These are phyloP conservation scores for Protoeuglena noctilucae DNA, from an alignment of 139 green algal species.

Conservation along the genomic window DNA sequence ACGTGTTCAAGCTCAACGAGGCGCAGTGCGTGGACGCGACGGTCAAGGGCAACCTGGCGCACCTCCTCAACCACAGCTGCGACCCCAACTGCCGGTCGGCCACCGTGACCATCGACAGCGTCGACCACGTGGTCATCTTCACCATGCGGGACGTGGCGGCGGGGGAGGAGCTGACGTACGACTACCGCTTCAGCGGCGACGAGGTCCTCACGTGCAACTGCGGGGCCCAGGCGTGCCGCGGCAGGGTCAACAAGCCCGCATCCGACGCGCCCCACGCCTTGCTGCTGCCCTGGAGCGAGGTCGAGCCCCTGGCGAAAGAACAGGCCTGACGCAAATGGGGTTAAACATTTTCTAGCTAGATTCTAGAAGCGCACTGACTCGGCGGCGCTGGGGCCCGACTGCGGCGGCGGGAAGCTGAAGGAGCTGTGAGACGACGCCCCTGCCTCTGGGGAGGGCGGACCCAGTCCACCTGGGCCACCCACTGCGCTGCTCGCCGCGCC, in stretches of 20 bases:
- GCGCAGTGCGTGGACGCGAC: constrained; percentile 44
- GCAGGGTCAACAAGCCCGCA: constrained; percentile 37
- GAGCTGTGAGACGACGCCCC: too few species aligned
- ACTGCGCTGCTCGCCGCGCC: too few species aligned
- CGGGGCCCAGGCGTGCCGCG: constrained; percentile 36
- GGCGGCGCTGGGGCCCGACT: too few species aligned
- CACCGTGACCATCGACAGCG: constrained; percentile 25
- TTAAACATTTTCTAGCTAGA: too few species aligned
- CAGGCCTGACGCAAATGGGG: too few species aligned
- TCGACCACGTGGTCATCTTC: constrained; percentile 55
- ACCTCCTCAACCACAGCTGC: constrained; percentile 88
- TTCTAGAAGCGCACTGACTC: too few species aligned
- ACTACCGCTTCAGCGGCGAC: constrained; percentile 30
- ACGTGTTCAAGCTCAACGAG: constrained; percentile 59
- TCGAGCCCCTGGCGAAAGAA: too few species aligned
- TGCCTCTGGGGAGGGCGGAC: too few species aligned
- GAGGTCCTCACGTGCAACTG: constrained; percentile 61
- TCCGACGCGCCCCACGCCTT: too few species aligned
- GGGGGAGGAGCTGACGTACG: constrained; percentile 36
- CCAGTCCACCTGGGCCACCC: too few species aligned
- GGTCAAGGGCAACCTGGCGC: constrained; percentile 49
- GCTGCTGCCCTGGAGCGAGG: too few species aligned
- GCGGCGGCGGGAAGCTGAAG: too few species aligned
- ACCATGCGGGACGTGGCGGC: constrained; percentile 17
- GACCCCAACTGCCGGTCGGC: constrained; percentile 55